phyloP scores from a whole-genome alignment of 306 rosid genomes.

The Dryas drummondii region DNA sequence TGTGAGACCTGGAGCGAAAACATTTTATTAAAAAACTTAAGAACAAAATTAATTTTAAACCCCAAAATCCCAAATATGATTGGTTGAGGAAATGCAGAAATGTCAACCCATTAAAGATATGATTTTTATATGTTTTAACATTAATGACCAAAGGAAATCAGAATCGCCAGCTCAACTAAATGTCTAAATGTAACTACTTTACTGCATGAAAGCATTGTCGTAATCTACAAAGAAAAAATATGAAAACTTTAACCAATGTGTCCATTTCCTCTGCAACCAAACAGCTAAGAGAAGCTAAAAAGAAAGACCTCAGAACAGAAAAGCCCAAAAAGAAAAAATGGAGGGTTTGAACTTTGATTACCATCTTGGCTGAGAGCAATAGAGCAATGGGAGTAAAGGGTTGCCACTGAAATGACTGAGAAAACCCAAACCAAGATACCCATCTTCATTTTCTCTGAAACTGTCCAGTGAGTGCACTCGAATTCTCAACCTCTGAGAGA shows the following conservation, averaged over 20 bases:
- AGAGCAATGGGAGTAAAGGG: slow-evolving; percentile 36
- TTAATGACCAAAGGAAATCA: neutral
- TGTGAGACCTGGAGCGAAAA: slow-evolving; percentile 52
- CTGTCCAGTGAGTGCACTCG: neutral
- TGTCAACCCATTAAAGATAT: neutral
- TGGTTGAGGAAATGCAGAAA: neutral
- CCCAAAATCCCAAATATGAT: neutral
- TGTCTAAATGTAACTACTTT: neutral
- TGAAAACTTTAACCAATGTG: slow-evolving; percentile 1
- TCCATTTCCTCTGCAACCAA: slow-evolving; percentile 6
- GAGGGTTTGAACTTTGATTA: slow-evolving; percentile 30
- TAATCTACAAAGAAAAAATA: neutral
- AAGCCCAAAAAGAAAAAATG: neutral
- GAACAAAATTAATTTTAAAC: neutral
- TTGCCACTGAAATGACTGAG: slow-evolving; percentile 32
- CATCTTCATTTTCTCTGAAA: slow-evolving; percentile 39
- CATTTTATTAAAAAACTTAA: neutral
- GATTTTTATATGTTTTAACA: neutral
- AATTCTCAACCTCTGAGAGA: neutral
- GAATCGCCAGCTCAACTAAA: neutral
- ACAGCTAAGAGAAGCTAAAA: neutral
- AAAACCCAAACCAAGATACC: slow-evolving; percentile 37
- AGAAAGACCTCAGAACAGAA: neutral
- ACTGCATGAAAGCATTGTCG: neutral
- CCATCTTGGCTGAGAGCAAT: slow-evolving; percentile 83